Base-by-base conservation (phyloP, 2,329 filamentous ascomycete genomes). In the Claviceps humidiphila region DNA sequence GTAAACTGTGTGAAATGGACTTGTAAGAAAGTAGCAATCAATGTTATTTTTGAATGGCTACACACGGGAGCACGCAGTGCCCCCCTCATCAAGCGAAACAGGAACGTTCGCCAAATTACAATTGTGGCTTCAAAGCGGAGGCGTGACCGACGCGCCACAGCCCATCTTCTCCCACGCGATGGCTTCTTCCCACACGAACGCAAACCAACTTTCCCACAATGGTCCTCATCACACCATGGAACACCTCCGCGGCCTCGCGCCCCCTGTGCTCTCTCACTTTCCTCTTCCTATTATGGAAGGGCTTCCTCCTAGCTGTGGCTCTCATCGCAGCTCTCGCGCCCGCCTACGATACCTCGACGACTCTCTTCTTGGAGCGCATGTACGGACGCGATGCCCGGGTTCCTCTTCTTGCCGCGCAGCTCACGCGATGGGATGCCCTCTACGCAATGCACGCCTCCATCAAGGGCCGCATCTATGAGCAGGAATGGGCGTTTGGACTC, bases 351-450 rank as follows among this genome's bases (percentile, higher is more conserved):
- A 90, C 87, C n/a, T 91, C 86, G 6, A 83, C 78, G 6, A 75
- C 75, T 41, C 61, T 75, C 69, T 63, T 71, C 57, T 66, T 74
- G 57, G 59, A 64, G 51, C 57, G 58, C 52, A 47, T 68, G 57
- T 55, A 68, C 59, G 61, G 61, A 53, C 52, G 60, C 52, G 60
- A 64, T 49, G 53, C 71, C 13, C 62, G 68, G 47, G 67, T 79
- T 34, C 60, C 76, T 34, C 58, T 71, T 11, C 59, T 85, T 2
- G 66, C 73, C 20, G 67, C 74, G 38, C 80, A 80, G 44, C 70
- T 93, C 53, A 81, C 82, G 6, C 76, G 86, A 64, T 94, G 88
- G 88, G 88, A 94, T 65, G 85, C 83, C 37, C 73, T 94, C 58
- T 93, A 91, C 66, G 91, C 84, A 61, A 71, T 83, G 54, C 75